These are phyloP conservation scores for Yarrowia osloensis DNA, from an alignment of 805 yeast genomes.

Conservation along the genomic window DNA sequence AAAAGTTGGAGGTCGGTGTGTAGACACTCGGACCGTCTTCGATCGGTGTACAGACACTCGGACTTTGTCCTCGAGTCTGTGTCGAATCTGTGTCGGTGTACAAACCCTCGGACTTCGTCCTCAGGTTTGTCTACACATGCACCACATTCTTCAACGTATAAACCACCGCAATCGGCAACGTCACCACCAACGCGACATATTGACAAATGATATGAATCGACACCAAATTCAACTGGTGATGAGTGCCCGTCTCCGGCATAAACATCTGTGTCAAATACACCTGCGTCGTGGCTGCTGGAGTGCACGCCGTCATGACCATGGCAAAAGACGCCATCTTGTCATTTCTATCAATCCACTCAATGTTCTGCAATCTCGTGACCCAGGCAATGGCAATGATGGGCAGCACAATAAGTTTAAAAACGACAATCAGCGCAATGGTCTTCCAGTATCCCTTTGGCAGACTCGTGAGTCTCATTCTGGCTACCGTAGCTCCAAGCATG, in stretches of 20 bases:
- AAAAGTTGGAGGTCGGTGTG: no score
- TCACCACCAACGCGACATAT: slow-evolving; percentile 64
- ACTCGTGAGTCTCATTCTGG: slow-evolving; percentile 61
- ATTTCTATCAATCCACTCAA: slow-evolving; percentile 62
- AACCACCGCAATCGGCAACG: slow-evolving; percentile 74
- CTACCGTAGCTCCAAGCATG: slow-evolving; percentile 83
- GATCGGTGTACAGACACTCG: no score
- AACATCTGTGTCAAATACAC: slow-evolving; percentile 87
- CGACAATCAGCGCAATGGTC: slow-evolving; percentile 59
- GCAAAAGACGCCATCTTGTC: slow-evolving; percentile 69
- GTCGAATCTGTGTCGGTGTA: neutral
- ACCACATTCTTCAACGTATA: slow-evolving; percentile 52
- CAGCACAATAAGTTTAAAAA: slow-evolving; percentile 61
- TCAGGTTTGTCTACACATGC: neutral
- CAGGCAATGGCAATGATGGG: slow-evolving; percentile 79
- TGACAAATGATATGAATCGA: slow-evolving; percentile 75
- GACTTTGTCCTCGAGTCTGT: no score
- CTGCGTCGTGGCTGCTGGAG: slow-evolving; percentile 87
- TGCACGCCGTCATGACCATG: slow-evolving; percentile 69
- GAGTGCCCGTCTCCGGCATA: slow-evolving; percentile 62
- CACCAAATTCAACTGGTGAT: slow-evolving; percentile 73
- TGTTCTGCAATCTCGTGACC: slow-evolving; percentile 58
- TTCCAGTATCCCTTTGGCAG: slow-evolving; percentile 69
- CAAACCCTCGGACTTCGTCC: neutral
- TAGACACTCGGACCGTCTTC: no score